Conservation (phyloP, 148 eudicot species). For the Pouteria glomerata region DNA sequence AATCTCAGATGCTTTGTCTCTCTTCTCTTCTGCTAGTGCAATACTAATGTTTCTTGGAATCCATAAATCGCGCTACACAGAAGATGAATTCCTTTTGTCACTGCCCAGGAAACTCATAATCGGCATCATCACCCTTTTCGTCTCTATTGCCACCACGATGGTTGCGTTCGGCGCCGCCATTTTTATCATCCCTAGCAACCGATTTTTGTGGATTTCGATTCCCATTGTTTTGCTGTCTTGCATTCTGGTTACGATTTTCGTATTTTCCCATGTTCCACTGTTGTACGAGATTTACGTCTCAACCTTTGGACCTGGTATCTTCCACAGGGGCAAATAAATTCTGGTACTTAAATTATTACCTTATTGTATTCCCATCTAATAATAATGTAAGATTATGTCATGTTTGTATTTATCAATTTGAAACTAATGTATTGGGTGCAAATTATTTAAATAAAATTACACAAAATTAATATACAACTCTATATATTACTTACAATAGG, state of each 20-base stretch:
- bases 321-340: too few species aligned
- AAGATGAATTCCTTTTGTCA: constrained; percentile 2
- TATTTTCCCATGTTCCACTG: constrained; percentile 10
- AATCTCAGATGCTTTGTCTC: too few species aligned
- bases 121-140: not conserved
- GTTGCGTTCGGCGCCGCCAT: constrained; percentile 7
- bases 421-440: too few species aligned
- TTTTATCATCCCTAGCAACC: not conserved
- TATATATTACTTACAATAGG: too few species aligned
- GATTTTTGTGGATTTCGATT: constrained; percentile 7
- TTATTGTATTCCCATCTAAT: too few species aligned
- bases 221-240: not conserved
- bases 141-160: constrained; percentile 11
- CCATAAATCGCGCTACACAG: not conserved
- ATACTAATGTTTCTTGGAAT: too few species aligned
- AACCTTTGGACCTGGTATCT: constrained; percentile 4
- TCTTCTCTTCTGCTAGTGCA: too few species aligned
- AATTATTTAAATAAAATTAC: too few species aligned
- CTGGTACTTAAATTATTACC: too few species aligned
- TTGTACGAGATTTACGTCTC: not conserved
- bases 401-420: too few species aligned
- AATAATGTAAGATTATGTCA: too few species aligned
- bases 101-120: constrained; percentile 9
- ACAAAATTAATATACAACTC: too few species aligned
- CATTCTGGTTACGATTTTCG: not conserved